A percentile compares a stretch with the other conserved stretches of the same genome.
These are phyloP conservation scores for Echria macrotheca DNA, from an alignment of 495 filamentous ascomycete species.

Conservation along the genomic window DNA sequence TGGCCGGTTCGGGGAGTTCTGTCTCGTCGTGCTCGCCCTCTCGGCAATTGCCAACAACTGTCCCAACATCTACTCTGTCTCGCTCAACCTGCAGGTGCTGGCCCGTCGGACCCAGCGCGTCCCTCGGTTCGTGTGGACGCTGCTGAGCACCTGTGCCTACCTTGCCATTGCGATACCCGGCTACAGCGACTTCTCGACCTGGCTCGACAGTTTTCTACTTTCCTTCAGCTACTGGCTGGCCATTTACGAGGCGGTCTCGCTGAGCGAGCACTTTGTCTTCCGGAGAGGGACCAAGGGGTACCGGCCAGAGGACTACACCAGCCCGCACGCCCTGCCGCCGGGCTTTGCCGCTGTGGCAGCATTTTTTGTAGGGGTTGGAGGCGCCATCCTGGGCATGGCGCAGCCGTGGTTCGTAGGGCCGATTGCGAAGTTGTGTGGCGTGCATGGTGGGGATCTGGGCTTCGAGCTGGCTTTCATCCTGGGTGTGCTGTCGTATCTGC, in stretches of 20 bases:
- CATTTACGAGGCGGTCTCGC: slow-evolving; percentile 69
- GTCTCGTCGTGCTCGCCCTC: slow-evolving; percentile 71
- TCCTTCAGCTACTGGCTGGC: slow-evolving; percentile 80
- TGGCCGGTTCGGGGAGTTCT: slow-evolving; percentile 76
- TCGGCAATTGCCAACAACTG: slow-evolving; percentile 81
- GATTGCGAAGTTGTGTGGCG: slow-evolving; percentile 59
- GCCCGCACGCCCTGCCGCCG: slow-evolving; percentile 55
- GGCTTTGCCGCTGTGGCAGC: slow-evolving; percentile 65
- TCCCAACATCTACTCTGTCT: slow-evolving; percentile 84
- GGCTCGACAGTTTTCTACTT: slow-evolving; percentile 75
- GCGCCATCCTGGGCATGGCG: slow-evolving; percentile 71
- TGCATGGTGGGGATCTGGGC: slow-evolving; percentile 65
- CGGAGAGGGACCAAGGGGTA: slow-evolving; percentile 62
- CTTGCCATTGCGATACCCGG: slow-evolving; percentile 74
- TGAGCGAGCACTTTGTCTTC: slow-evolving; percentile 75
- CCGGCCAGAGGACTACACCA: slow-evolving; percentile 53
- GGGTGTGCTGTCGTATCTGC: slow-evolving; percentile 38
- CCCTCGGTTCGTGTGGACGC: slow-evolving; percentile 73
- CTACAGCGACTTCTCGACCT: slow-evolving; percentile 64
- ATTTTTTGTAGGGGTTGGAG: slow-evolving; percentile 64
- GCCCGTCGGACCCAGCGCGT: slow-evolving; percentile 58
- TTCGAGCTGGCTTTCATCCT: slow-evolving; percentile 67
- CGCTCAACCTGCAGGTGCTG: slow-evolving; percentile 68
- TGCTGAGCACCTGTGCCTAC: slow-evolving; percentile 61
- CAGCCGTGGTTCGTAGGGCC: slow-evolving; percentile 72